phyloP scores from a whole-genome alignment of 2,329 filamentous ascomycete species.

The Aspergillus sp. region DNA sequence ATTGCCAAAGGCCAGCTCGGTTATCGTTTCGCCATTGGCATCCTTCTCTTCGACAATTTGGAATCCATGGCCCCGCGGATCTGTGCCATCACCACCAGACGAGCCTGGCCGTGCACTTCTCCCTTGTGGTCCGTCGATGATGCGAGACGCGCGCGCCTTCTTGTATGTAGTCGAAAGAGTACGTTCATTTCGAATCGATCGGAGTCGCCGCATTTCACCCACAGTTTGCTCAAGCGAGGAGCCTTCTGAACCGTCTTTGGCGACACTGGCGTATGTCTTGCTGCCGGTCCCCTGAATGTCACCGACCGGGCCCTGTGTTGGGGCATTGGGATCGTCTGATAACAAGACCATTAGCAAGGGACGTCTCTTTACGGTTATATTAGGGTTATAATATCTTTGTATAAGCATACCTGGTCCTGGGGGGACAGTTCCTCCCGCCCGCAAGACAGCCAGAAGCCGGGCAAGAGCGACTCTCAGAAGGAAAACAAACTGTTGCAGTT shows the following conservation, averaged over 20 bases:
- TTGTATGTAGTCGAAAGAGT: conserved; percentile 88
- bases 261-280: conserved; percentile 61
- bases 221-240: conserved; percentile 89
- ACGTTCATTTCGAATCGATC: conserved; percentile 89
- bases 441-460: conserved; percentile 75
- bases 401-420: conserved; percentile 51
- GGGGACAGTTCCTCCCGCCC: conserved; percentile 72
- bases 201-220: conserved; percentile 83
- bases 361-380: too few relatives aligned
- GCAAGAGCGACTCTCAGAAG: conserved; percentile 85
- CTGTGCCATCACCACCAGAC: conserved; percentile 52
- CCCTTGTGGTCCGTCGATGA: conserved; percentile 80
- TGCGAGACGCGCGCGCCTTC: conserved; percentile 79
- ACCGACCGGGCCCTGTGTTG: conserved; percentile 50
- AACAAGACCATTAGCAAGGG: conserved; percentile 10
- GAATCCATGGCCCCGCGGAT: conserved; percentile 51
- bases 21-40: conserved; percentile 57
- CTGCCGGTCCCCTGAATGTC: conserved; percentile 54
- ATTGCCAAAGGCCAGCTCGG: conserved; percentile 78
- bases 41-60: conserved; percentile 76
- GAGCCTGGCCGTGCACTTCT: conserved; percentile 61
- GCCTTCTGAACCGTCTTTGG: conserved; percentile 52
- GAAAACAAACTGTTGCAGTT: conserved; percentile 91
- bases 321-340: conserved; percentile 59
- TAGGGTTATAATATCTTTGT: too few relatives aligned